Percentiles rank a stretch among this genome's conserved stretches.
Evolutionary conservation across 345 rosid species (phyloP).

Genomic region (Microcos paniculata): DNA sequence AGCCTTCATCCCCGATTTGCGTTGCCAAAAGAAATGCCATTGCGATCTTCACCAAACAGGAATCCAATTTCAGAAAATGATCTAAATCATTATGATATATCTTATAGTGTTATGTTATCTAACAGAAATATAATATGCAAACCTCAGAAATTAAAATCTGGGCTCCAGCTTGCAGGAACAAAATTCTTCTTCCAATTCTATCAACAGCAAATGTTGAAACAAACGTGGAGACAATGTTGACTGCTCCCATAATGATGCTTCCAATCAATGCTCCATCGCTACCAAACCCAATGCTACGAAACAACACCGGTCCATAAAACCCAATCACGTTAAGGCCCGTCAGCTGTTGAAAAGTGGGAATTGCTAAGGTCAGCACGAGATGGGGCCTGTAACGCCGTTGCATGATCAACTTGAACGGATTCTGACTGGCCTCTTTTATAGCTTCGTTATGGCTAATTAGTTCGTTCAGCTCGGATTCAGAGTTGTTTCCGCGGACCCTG

Average conservation of each 20-base stretch:
- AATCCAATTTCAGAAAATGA: neutral
- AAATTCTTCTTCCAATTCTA: constrained; percentile 21
- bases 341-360: constrained; percentile 6
- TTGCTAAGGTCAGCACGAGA: constrained; percentile 4
- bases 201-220: constrained; percentile 13
- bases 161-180: constrained; percentile 19
- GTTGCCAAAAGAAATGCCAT: constrained; percentile 17
- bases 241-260: neutral
- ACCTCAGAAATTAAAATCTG: constrained; percentile 14
- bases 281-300: constrained; percentile 9
- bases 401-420: constrained; percentile 5
- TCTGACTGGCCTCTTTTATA: neutral
- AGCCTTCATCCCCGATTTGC: neutral
- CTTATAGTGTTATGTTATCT: too few species aligned
- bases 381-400: constrained; percentile 7
- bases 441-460: neutral
- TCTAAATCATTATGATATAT: neutral
- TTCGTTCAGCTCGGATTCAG: neutral
- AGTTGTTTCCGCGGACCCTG: neutral
- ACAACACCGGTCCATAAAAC: neutral
- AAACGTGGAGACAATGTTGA: neutral
- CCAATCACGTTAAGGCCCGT: constrained; percentile 10
- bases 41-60: neutral
- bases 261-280: constrained; percentile 10
- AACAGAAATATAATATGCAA: neutral